Percentiles rank a stretch among this genome's conserved stretches.
Conservation (phyloP, 208 protist species). For the Wallacemonas sp. region DNA sequence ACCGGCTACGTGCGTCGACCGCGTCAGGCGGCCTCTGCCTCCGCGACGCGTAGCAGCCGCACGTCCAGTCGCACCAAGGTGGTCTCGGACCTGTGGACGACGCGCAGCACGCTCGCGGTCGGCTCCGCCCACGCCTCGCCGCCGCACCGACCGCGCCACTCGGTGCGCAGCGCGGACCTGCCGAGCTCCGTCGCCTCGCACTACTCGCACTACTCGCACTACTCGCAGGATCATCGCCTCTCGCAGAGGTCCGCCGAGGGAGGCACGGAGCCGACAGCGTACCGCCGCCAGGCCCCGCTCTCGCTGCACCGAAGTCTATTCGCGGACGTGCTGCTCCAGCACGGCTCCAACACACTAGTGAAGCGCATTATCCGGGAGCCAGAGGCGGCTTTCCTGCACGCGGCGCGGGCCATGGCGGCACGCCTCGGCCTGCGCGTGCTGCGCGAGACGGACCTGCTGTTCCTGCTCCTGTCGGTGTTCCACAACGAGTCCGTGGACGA, state of each 20-base stretch:
- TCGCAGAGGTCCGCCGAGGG: background rate
- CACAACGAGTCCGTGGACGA: slow-evolving; percentile 13
- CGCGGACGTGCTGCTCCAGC: slow-evolving; percentile 26
- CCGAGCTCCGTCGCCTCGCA: no score
- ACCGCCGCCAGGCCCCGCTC: slow-evolving; percentile 6
- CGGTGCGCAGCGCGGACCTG: no score
- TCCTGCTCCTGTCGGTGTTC: slow-evolving; percentile 11
- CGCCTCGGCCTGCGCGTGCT: slow-evolving; percentile 36
- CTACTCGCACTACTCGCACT: no score
- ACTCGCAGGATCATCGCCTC: no score
- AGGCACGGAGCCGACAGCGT: background rate
- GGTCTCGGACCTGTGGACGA: no score
- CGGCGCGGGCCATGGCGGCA: slow-evolving; percentile 19
- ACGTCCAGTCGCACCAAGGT: no score
- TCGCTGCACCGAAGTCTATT: slow-evolving; percentile 26
- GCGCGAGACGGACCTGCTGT: slow-evolving; percentile 23
- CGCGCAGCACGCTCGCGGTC: no score
- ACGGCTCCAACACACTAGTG: slow-evolving; percentile 27
- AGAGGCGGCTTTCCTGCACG: slow-evolving; percentile 18
- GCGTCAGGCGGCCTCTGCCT: background rate
- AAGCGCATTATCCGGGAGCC: background rate
- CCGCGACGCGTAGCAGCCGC: background rate
- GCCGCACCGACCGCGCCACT: no score
- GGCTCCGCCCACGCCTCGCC: no score
- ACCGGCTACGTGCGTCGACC: slow-evolving; percentile 3